phyloP scores from a whole-genome alignment of 257 asterid genomes.

The Asclepias syriaca region DNA sequence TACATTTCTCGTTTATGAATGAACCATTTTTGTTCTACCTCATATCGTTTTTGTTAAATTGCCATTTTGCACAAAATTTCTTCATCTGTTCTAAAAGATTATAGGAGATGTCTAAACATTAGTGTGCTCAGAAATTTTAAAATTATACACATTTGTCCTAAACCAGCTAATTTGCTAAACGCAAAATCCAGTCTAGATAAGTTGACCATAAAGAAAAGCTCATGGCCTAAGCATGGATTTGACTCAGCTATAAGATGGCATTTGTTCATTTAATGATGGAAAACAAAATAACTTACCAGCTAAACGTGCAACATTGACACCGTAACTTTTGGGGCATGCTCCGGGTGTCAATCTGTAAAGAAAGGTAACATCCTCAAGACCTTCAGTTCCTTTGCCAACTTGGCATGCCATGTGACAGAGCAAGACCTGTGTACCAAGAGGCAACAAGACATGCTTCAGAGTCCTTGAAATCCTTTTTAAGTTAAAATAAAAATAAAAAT shows the following conservation, averaged over 20 bases:
- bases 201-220: neutral
- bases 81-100: neutral
- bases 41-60: neutral
- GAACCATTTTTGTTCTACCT: neutral
- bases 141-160: neutral
- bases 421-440: slow-evolving; percentile 47
- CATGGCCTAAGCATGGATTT: neutral
- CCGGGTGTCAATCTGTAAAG: slow-evolving; percentile 81
- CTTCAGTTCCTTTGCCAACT: slow-evolving; percentile 55
- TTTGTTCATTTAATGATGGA: neutral
- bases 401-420: slow-evolving; percentile 97
- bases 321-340: slow-evolving; percentile 96
- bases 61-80: neutral
- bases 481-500: neutral
- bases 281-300: slow-evolving; percentile 53
- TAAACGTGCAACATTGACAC: slow-evolving; percentile 89
- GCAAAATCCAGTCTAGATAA: neutral
- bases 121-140: neutral
- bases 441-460: neutral
- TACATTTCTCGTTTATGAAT: neutral
- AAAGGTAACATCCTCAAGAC: slow-evolving; percentile 86
- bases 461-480: neutral
- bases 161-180: neutral
- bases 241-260: neutral
- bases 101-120: neutral